phyloP scores from a whole-genome alignment of 2,329 filamentous ascomycete genomes.

The Verticillium longisporum region DNA sequence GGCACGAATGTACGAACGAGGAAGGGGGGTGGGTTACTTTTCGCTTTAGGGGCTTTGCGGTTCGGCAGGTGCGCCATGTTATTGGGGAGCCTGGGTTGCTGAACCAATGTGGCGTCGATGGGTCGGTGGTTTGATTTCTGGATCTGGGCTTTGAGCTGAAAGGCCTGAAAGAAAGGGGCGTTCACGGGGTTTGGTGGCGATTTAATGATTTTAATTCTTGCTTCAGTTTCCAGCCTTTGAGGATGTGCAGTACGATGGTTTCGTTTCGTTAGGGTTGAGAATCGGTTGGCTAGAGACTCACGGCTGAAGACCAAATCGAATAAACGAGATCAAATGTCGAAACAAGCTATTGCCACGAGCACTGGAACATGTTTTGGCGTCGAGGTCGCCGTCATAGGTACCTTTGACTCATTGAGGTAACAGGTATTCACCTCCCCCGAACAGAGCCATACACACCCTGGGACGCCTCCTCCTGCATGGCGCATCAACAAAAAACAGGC shows the following conservation, averaged over 20 bases:
- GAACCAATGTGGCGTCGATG: background rate
- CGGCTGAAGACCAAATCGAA: background rate
- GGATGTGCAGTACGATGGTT: background rate
- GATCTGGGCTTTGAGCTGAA: background rate
- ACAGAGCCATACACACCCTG: too few species aligned
- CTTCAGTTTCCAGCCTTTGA: background rate
- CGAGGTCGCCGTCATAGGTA: background rate
- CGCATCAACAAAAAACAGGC: too few species aligned
- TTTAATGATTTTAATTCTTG: background rate
- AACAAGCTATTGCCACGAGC: background rate
- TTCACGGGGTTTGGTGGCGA: background rate
- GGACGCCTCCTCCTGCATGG: too few species aligned
- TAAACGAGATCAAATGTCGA: background rate
- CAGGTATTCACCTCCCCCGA: too few species aligned
- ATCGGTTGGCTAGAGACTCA: too few species aligned
- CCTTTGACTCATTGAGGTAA: too few species aligned
- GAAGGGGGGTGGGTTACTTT: slow-evolving; percentile 6
- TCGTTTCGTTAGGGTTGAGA: too few species aligned
- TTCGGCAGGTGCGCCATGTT: slow-evolving; percentile 4
- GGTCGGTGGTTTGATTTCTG: background rate
- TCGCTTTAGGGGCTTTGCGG: background rate
- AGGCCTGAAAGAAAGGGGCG: background rate
- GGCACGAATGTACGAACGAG: slow-evolving; percentile 13
- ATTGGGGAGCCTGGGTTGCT: background rate
- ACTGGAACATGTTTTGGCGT: background rate